Base-by-base conservation (phyloP, 1,284 basidiomycete species). In the Sanghuangporus sanghuang region DNA sequence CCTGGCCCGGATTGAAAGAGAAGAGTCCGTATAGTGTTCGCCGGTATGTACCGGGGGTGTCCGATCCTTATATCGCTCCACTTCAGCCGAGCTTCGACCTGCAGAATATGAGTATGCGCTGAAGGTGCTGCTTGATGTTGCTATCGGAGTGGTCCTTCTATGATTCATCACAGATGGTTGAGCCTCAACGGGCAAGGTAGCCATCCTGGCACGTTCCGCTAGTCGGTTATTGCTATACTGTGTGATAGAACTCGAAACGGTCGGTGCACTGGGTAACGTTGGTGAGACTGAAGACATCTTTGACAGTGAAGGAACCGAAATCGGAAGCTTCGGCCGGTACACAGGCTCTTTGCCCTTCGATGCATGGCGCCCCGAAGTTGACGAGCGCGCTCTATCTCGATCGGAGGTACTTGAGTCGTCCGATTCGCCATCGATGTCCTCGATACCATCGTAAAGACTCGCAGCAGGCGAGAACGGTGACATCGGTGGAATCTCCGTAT, bases 181-280 rank as follows among this genome's bases (percentile, higher is more conserved):
- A n/a, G 53, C 16, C 18, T n/a, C 32, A 6, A 35, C 32, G 32
- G 53, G 32, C 14, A 54, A 38, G n/a, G 11, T 54, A 38, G 53
- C 53, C 11, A 62, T 23, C 18, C 42, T 55, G 11, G 60, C 60
- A 32, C 60, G 60, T 21, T 54, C 60, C 12, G 60, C 60, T 42
- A 62, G 38, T 32, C 54, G 60, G 23, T n/a, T 54, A n/a, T 52
- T 42, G 35, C 60, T 54, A 18, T 62, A 62, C 18, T 59, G 35
- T 32, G 46, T 36, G 18, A 59, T 50, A 59, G 44, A 49, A 12
- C 46, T 35, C 44, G 57, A 59, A 38, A 44, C n/a, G 32, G 57
- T 38, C 23, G 57, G 7, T 27, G 11, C 11, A 9, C 35, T 49
- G 14, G 46, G 16, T 32, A 59, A 21, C 18, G 11, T 57, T 21